Evolutionary conservation across 1,139 yeast genomes (phyloP).

Genomic region (Eremothecium gossypii): DNA sequence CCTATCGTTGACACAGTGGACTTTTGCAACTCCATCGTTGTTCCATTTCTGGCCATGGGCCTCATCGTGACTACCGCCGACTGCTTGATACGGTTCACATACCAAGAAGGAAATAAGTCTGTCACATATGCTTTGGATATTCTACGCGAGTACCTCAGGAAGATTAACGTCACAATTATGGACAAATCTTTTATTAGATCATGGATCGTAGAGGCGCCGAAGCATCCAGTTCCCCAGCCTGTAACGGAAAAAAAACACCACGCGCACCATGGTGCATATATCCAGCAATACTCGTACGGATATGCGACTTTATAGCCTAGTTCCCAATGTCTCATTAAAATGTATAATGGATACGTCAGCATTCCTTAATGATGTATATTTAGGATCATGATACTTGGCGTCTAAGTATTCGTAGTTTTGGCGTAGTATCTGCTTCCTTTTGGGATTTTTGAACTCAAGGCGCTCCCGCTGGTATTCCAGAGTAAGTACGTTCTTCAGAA

Average conservation of each 20-base stretch:
- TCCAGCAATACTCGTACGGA: constrained; percentile 3
- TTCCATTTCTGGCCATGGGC: constrained; percentile 13
- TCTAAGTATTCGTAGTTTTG: background rate
- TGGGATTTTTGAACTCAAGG: constrained; percentile 1
- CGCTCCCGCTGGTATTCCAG: constrained; percentile 19
- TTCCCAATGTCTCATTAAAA: constrained; percentile 22
- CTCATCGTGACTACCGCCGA: constrained; percentile 13
- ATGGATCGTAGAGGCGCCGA: constrained; percentile 3
- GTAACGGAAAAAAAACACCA: constrained; percentile 1
- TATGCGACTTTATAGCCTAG: constrained; percentile 15
- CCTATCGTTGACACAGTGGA: constrained; percentile 7
- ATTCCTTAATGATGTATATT: constrained; percentile 12
- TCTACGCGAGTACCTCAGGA: constrained; percentile 10
- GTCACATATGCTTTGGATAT: constrained; percentile 12
- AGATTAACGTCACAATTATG: constrained; percentile 1
- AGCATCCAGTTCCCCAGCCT: constrained; percentile 1
- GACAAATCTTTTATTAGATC: constrained; percentile 3
- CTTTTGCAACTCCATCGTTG: constrained; percentile 12
- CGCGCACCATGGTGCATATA: background rate
- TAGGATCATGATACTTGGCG: constrained; percentile 2
- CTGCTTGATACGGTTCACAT: constrained; percentile 12
- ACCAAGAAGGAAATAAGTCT: constrained; percentile 10
- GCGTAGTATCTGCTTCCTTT: background rate
- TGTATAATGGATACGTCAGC: constrained; percentile 20
- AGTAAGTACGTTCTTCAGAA: constrained; percentile 24